Conservation (phyloP, 495 filamentous ascomycete species). For the Pyrenula aspistea region DNA sequence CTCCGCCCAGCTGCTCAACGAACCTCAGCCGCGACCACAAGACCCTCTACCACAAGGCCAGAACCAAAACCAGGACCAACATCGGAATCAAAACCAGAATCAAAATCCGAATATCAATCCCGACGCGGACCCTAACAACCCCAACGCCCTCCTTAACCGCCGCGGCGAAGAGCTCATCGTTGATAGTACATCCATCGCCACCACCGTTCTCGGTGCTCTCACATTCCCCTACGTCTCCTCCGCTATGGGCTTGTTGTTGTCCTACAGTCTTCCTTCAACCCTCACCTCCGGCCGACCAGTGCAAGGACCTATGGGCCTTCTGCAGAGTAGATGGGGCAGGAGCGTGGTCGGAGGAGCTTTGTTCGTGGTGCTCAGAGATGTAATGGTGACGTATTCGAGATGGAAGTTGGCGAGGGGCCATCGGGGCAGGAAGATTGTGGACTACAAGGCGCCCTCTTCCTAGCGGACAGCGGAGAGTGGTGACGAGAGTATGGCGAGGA, state of each 20-base stretch:
- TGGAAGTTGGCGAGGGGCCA: constrained; percentile 62
- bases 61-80: constrained; percentile 10
- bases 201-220: constrained; percentile 49
- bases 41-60: constrained; percentile 16
- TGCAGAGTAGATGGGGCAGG: constrained; percentile 67
- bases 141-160: constrained; percentile 19
- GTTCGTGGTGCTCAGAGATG: constrained; percentile 68
- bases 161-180: constrained; percentile 34
- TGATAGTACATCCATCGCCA: constrained; percentile 37
- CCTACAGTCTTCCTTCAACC: constrained; percentile 44
- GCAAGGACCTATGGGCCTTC: constrained; percentile 31
- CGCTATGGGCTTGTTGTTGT: constrained; percentile 56
- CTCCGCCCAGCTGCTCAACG: constrained; percentile 6
- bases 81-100: constrained; percentile 8
- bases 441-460: too few relatives aligned
- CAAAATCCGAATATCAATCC: not conserved
- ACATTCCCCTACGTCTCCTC: constrained; percentile 51
- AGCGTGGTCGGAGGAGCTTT: constrained; percentile 71
- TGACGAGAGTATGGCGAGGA: too few relatives aligned
- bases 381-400: constrained; percentile 58
- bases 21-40: constrained; percentile 5
- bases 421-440: constrained; percentile 50
- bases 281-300: constrained; percentile 37
- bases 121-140: constrained; percentile 6
- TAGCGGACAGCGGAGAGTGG: too few relatives aligned